Base-by-base conservation (phyloP, 257 asterid genomes). In the Perilla frutescens region DNA sequence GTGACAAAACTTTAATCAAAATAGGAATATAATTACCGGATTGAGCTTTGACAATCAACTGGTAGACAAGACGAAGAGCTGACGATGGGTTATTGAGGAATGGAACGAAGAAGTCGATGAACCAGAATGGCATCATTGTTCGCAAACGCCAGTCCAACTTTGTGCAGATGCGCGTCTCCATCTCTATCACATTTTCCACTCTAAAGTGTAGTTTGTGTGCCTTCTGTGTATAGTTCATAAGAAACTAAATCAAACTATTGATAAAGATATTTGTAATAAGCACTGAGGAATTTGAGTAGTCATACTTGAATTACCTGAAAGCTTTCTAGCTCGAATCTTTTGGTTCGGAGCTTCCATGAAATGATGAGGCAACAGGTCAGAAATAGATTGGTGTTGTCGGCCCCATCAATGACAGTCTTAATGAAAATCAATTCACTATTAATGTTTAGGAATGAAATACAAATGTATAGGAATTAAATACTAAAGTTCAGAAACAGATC, bases 151-250 rank as follows among this genome's bases (percentile, higher is more conserved):
- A 58, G 0, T 58, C 34, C 68, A 71, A 32, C 7, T 14, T 32
- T 57, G 5, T 8, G 49, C 76, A 71, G 57, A 71, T 71, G 20
- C 7, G 29, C 6, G 29, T 7, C 68, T 71, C 76, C 76, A 71
- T 71, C 1, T 31, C 8, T 7, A 6, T 20, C 58, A 71, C 67
- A 3, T 26, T 0, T 3, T 45, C 1, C 0, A 8, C 13, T 59
- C 32, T 1, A 13, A 10, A 31, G 4, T 7, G 4, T 0, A 44
- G n/a, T 8, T 5, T 15, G 14, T 13, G 45, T 2, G 44, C 48
- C 0, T 8, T 12, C 76, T 71, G 68, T 36, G 13, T 20, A 4
- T n/a, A 31, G 20, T 50, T 20, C 34, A 8, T 3, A 47, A 8
- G 20, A 45, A 41, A 62, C 4, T 41, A 8, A 7, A 20, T 13